Evolutionary conservation across 2,329 filamentous ascomycete species (phyloP), one percentile per base, ranked within the genome.

Genomic region (Byssoonygena ceratinophila): DNA sequence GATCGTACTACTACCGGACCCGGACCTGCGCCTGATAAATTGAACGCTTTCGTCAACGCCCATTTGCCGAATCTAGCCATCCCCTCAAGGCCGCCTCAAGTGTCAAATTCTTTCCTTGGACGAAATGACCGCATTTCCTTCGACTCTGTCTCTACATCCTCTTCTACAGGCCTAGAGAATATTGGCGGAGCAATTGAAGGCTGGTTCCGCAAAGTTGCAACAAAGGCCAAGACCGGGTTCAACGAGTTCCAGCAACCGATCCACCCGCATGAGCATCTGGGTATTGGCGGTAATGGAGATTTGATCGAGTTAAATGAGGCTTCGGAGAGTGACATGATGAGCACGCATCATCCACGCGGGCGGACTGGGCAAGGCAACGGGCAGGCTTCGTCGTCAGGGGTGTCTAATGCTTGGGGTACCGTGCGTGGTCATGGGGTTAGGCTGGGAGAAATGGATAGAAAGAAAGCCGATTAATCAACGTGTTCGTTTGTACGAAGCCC

Each of bases 131-230:
- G 64, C 16, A 53, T 62, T 14, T 67, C 66, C 3, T 65, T 66
- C 34, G 70, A 68, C 49, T 66, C 68, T 4, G 59, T 46, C 55
- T 14, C 65, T 65, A 12, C 65, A 64, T 31, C 64, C 58, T 34
- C 65, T 71, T 25, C 37, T 5, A 69, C 71, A 1, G 71, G 75
- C 6, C 72, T 97, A 2, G 89, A 95, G 61, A 86, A 90, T 57
- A 83, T 94, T 8, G 89, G 90, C 1, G 85, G 87, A 4, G 84
- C 85, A 1, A 83, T 97, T 27, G 92, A 97, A 69, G 85, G 83
- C 1, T 98, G 92, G 89, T 75, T 97, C 54, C 78, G 90, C 55
- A 87, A 88, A 57, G 82, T 94, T 34, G 87, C 88, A 0, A 68
- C 62, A 8, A 67, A 66, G 45, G 71, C 71, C 2, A 71, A 70